A percentile compares a stretch with the other conserved stretches of the same genome.
Evolutionary conservation across 2,329 filamentous ascomycete species (phyloP).

Genomic region (Thielaviopsis musarum): DNA sequence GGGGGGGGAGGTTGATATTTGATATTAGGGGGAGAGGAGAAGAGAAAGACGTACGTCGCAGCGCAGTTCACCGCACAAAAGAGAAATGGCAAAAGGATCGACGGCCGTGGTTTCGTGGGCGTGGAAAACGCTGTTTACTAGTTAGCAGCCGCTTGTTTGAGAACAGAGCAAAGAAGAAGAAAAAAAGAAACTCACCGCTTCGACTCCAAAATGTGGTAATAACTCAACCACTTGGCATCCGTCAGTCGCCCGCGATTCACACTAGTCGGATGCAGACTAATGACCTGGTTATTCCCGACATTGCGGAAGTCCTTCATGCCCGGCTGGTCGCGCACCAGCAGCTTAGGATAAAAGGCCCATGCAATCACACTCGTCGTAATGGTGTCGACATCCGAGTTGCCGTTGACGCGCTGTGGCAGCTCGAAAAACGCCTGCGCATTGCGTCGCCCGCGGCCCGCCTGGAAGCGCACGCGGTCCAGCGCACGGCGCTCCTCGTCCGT

Average conservation of each 20-base stretch:
- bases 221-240: constrained; percentile 68
- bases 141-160: neutral
- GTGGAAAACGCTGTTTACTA: constrained; percentile 50
- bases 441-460: constrained; percentile 30
- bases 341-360: constrained; percentile 90
- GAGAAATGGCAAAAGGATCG: constrained; percentile 64
- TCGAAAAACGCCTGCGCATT: constrained; percentile 57
- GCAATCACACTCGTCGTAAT: constrained; percentile 70
- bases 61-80: constrained; percentile 78
- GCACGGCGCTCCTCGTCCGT: constrained; percentile 54
- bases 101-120: constrained; percentile 76
- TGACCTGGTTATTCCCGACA: constrained; percentile 78
- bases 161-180: neutral
- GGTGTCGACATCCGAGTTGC: constrained; percentile 63
- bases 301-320: constrained; percentile 69
- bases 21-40: neutral
- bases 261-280: constrained; percentile 73
- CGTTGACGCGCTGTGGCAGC: constrained; percentile 59
- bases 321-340: constrained; percentile 59
- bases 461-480: constrained; percentile 52
- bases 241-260: constrained; percentile 57
- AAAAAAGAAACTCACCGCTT: constrained; percentile 41
- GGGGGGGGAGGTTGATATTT: neutral
- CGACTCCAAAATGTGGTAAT: constrained; percentile 95
- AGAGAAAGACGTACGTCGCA: constrained; percentile 46